Conservation (phyloP, 208 protist species). For the Leishmania braziliensis region DNA sequence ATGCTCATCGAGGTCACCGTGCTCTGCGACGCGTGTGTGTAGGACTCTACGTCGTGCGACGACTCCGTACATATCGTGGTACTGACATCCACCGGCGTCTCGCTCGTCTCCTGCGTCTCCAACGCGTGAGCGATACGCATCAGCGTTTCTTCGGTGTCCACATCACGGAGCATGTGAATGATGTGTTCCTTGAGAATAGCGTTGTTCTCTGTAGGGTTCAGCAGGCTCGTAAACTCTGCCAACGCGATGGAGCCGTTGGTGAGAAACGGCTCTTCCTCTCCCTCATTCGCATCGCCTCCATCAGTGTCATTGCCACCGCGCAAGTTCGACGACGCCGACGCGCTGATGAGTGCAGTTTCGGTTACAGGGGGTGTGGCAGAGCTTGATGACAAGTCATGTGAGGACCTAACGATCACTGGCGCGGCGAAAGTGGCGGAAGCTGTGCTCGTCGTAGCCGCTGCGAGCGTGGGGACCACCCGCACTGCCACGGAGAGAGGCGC, state of each 20-base stretch:
- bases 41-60: constrained; percentile 9
- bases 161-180: constrained; percentile 49
- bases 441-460: not conserved
- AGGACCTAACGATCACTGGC: not conserved
- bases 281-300: not conserved
- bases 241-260: constrained; percentile 58
- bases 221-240: constrained; percentile 63
- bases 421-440: not conserved
- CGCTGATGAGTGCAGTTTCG: not conserved
- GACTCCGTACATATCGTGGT: constrained; percentile 22
- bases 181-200: constrained; percentile 61
- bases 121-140: constrained; percentile 45
- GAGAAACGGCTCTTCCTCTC: constrained; percentile 26
- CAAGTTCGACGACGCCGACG: not conserved
- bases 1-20: constrained; percentile 17
- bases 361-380: not conserved
- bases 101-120: constrained; percentile 24
- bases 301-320: not conserved
- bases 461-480: not conserved
- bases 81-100: constrained; percentile 18
- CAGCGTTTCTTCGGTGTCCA: constrained; percentile 60
- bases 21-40: constrained; percentile 21
- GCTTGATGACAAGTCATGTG: not conserved
- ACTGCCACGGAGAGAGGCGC: not conserved
- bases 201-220: constrained; percentile 34